These are phyloP conservation scores for Luffa acutangula DNA, from an alignment of 306 rosid genomes.

Conservation along the genomic window DNA sequence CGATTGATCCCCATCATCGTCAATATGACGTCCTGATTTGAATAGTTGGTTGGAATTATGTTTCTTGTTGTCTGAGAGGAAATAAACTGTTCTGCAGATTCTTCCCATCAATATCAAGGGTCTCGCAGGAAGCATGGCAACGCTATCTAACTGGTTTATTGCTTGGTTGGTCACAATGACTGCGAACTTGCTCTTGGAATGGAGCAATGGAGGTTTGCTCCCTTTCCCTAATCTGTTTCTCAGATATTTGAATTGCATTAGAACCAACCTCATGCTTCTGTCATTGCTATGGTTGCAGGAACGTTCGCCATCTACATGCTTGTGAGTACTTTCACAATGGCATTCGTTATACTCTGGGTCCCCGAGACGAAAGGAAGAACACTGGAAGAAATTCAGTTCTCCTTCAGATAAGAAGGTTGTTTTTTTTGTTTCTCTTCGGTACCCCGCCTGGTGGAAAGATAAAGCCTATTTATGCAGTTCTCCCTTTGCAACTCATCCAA, in stretches of 20 bases:
- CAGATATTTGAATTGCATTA: neutral
- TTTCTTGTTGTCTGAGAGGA: neutral
- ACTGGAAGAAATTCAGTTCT: constrained; percentile 71
- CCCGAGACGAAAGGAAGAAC: constrained; percentile 88
- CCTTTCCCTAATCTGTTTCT: constrained; percentile 4
- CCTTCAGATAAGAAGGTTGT: constrained; percentile 37
- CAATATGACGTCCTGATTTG: neutral
- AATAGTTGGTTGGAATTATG: neutral
- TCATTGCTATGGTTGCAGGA: constrained; percentile 22
- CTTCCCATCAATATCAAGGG: constrained; percentile 72
- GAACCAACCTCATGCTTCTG: neutral
- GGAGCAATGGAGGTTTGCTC: constrained; percentile 59
- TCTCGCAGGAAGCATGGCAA: constrained; percentile 71
- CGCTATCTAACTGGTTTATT: constrained; percentile 55
- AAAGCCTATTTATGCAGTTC: neutral
- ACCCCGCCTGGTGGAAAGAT: neutral
- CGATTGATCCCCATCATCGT: neutral
- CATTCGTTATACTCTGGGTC: constrained; percentile 43
- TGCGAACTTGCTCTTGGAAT: constrained; percentile 63
- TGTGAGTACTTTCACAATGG: constrained; percentile 42
- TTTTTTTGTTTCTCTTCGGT: constrained; percentile 2
- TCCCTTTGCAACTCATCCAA: neutral
- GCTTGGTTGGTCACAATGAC: constrained; percentile 59
- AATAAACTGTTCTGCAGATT: constrained; percentile 32
- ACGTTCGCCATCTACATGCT: constrained; percentile 51